phyloP scores from a whole-genome alignment of 441 rosid genomes.

The Croton setiger region DNA sequence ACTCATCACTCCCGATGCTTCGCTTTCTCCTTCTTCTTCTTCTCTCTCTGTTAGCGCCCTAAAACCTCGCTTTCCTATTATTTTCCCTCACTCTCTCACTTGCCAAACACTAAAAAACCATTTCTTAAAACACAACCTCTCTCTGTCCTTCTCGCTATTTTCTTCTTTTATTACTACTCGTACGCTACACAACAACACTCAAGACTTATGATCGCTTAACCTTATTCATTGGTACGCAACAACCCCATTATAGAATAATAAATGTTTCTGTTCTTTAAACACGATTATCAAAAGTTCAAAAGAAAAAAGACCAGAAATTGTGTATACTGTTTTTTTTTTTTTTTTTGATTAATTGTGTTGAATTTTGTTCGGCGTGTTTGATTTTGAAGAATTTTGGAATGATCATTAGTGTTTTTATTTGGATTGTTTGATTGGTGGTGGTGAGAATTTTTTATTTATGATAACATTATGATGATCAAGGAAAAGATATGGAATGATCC shows the following conservation, averaged over 20 bases:
- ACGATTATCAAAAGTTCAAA: not conserved
- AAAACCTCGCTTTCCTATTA: not conserved
- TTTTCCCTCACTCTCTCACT: not conserved
- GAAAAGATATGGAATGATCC: not conserved
- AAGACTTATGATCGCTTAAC: constrained; percentile 7
- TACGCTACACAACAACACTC: not conserved
- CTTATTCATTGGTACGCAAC: not conserved
- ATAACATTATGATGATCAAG: not conserved
- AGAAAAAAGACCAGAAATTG: not conserved
- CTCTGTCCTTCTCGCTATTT: not conserved
- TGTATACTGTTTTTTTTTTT: not conserved
- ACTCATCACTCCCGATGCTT: constrained; percentile 16
- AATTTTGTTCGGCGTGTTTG: not conserved
- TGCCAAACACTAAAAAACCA: not conserved
- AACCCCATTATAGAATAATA: not conserved
- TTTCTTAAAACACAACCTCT: no score
- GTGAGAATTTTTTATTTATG: not conserved
- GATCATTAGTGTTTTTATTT: not conserved
- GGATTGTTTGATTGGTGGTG: no score
- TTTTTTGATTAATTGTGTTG: not conserved
- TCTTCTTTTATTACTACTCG: not conserved
- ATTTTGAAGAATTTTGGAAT: not conserved
- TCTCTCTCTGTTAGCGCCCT: constrained; percentile 14
- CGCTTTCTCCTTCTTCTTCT: constrained; percentile 7
- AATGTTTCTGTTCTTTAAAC: not conserved